These are phyloP conservation scores for Coemansia sp. DNA, from an alignment of 192 early-diverging fungal species.

Conservation along the genomic window DNA sequence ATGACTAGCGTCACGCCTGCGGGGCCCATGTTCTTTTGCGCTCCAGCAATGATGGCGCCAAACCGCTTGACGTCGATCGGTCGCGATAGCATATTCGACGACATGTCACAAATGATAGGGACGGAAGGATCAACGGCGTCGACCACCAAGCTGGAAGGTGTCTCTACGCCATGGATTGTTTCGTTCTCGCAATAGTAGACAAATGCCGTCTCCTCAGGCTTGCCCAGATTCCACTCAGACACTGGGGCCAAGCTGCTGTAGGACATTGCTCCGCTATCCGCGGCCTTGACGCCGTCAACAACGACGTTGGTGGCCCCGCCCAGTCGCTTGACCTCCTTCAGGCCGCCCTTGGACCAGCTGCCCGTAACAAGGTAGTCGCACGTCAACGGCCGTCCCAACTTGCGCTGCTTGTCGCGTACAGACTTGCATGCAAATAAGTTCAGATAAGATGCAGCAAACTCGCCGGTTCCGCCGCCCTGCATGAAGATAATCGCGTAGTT, in stretches of 20 bases:
- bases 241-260: slow-evolving; percentile 62
- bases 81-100: slow-evolving; percentile 80
- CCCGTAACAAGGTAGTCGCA: slow-evolving; percentile 93
- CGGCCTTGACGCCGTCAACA: slow-evolving; percentile 64
- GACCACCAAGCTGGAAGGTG: slow-evolving; percentile 54
- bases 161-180: slow-evolving; percentile 95
- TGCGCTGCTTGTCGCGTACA: slow-evolving; percentile 49
- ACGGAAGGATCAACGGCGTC: slow-evolving; percentile 58
- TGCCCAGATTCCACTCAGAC: slow-evolving; percentile 68
- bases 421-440: slow-evolving; percentile 76
- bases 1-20: slow-evolving; percentile 94
- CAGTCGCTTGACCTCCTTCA: slow-evolving; percentile 78
- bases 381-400: slow-evolving; percentile 53
- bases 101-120: slow-evolving; percentile 90
- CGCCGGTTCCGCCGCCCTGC: slow-evolving; percentile 93
- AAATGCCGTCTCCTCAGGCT: slow-evolving; percentile 72
- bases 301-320: slow-evolving; percentile 84
- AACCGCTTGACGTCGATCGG: slow-evolving; percentile 79
- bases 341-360: slow-evolving; percentile 86
- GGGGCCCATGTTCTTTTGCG: slow-evolving; percentile 95
- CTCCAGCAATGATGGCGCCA: slow-evolving; percentile 91
- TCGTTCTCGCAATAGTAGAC: slow-evolving; percentile 99
- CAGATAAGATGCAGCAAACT: slow-evolving; percentile 88
- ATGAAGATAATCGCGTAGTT: slow-evolving; percentile 93
- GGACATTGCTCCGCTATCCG: slow-evolving; percentile 46